Percentiles rank a stretch among this genome's conserved stretches.
Evolutionary conservation across 2,329 filamentous ascomycete species (phyloP).

Genomic region (Cercospora beticola): DNA sequence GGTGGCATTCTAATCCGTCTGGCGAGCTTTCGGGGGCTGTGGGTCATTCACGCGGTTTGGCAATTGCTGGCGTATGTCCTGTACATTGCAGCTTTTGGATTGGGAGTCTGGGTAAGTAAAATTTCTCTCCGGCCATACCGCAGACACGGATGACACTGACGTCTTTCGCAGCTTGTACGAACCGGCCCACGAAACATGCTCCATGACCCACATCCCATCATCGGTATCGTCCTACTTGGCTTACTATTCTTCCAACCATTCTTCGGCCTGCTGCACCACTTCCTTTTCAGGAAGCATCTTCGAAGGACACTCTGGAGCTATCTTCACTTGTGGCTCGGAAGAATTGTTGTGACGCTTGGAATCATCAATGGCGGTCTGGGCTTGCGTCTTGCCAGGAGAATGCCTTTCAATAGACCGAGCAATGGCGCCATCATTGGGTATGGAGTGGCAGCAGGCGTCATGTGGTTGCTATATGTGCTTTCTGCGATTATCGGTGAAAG

Average conservation of each 20-base stretch:
- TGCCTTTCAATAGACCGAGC: conserved; percentile 30
- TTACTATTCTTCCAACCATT: conserved; percentile 57
- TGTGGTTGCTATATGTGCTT: conserved; percentile 47
- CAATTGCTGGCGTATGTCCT: conserved; percentile 53
- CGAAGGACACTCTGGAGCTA: conserved; percentile 50
- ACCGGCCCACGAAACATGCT: conserved; percentile 33
- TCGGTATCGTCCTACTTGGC: conserved; percentile 54
- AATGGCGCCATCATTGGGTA: conserved; percentile 50
- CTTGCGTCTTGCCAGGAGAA: conserved; percentile 49
- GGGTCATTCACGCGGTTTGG: conserved; percentile 48
- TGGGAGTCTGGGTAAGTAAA: conserved; percentile 47
- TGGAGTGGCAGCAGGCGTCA: conserved; percentile 50
- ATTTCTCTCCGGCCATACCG: background rate
- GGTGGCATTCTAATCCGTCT: conserved; percentile 50
- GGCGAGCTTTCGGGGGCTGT: conserved; percentile 46
- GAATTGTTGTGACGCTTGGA: conserved; percentile 52
- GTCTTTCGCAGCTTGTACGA: conserved; percentile 35
- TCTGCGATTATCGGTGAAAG: conserved; percentile 28
- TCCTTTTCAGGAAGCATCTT: conserved; percentile 51
- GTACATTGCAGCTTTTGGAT: conserved; percentile 51
- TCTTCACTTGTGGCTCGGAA: conserved; percentile 57
- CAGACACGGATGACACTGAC: conserved; percentile 24
- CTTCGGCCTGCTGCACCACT: conserved; percentile 55
- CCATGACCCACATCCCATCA: conserved; percentile 51
- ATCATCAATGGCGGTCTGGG: conserved; percentile 60